Evolutionary conservation across 2,329 filamentous ascomycete species (phyloP).

Genomic region (Cladophialophora bantiana): DNA sequence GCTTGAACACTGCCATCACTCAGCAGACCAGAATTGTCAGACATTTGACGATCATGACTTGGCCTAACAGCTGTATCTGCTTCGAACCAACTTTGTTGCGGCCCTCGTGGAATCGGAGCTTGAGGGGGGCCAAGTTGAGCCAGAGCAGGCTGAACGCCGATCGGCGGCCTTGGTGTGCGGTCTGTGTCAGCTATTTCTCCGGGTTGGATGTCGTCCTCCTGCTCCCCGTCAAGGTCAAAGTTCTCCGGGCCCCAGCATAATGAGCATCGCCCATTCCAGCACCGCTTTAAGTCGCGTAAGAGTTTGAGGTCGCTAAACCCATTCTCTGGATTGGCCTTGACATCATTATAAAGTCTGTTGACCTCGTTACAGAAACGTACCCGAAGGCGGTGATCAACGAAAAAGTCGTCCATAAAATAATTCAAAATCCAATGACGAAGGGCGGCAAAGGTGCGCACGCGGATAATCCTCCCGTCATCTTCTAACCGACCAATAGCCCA

Average conservation of each 20-base stretch:
- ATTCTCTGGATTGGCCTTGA: conserved; percentile 59
- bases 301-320: conserved; percentile 79
- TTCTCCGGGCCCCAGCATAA: conserved; percentile 84
- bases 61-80: conserved; percentile 53
- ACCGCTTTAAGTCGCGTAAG: conserved; percentile 91
- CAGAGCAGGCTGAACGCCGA: conserved; percentile 3
- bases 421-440: conserved; percentile 97
- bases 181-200: conserved; percentile 71
- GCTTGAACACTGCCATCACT: conserved; percentile 63
- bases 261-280: conserved; percentile 90
- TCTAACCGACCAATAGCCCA: conserved; percentile 85
- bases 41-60: conserved; percentile 35
- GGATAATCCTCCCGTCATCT: conserved; percentile 89
- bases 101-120: conserved; percentile 26
- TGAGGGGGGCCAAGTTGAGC: conserved; percentile 19
- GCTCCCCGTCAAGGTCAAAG: conserved; percentile 66
- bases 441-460: conserved; percentile 93
- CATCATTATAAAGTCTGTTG: conserved; percentile 66
- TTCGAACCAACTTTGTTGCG: conserved; percentile 34
- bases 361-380: conserved; percentile 79
- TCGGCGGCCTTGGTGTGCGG: conserved; percentile 34
- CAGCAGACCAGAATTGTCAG: conserved; percentile 39
- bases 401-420: conserved; percentile 95
- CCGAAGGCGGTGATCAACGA: conserved; percentile 75
- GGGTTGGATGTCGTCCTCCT: conserved; percentile 73